Evolutionary conservation across 2,329 filamentous ascomycete genomes (phyloP).

Genomic region (Xylariaceae sp.): DNA sequence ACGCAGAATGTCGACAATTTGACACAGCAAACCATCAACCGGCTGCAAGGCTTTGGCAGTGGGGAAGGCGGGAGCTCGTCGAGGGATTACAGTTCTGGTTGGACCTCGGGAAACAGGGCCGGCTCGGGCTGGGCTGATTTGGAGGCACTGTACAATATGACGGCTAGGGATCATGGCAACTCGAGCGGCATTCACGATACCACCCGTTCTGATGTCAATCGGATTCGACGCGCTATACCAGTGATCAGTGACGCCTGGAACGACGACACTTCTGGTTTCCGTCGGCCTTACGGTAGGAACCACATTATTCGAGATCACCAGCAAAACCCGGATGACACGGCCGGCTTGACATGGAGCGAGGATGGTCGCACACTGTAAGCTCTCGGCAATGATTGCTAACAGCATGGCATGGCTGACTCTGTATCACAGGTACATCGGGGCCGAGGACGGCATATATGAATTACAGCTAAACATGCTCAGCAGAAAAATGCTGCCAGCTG

Average conservation of each 20-base stretch:
- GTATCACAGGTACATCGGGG: conserved; percentile 52
- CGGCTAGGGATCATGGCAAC: conserved; percentile 16
- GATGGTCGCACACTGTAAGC: conserved; percentile 58
- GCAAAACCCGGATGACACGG: conserved; percentile 53
- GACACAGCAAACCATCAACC: conserved; percentile 16
- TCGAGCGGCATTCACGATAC: conserved; percentile 21
- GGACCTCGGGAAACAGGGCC: conserved; percentile 23
- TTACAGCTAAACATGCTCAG: conserved; percentile 61
- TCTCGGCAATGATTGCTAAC: background rate
- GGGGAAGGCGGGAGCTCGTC: conserved; percentile 16
- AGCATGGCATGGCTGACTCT: conserved; percentile 8
- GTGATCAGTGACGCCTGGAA: conserved; percentile 31
- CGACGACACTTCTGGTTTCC: conserved; percentile 26
- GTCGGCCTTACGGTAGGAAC: conserved; percentile 25
- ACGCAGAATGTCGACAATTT: conserved; percentile 26
- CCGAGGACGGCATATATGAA: conserved; percentile 73
- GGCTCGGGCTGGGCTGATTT: conserved; percentile 39
- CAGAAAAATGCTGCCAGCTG: conserved; percentile 56
- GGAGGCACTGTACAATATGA: conserved; percentile 40
- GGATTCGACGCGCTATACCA: conserved; percentile 27
- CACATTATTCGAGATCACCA: conserved; percentile 34
- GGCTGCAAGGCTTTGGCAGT: conserved; percentile 18
- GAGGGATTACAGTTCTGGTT: conserved; percentile 24
- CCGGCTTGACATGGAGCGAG: conserved; percentile 59
- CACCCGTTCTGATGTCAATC: conserved; percentile 25